A percentile compares a stretch with the other conserved stretches of the same genome.
Conservation (phyloP, 352 stramenopile species). For the Pythium insidiosum region DNA sequence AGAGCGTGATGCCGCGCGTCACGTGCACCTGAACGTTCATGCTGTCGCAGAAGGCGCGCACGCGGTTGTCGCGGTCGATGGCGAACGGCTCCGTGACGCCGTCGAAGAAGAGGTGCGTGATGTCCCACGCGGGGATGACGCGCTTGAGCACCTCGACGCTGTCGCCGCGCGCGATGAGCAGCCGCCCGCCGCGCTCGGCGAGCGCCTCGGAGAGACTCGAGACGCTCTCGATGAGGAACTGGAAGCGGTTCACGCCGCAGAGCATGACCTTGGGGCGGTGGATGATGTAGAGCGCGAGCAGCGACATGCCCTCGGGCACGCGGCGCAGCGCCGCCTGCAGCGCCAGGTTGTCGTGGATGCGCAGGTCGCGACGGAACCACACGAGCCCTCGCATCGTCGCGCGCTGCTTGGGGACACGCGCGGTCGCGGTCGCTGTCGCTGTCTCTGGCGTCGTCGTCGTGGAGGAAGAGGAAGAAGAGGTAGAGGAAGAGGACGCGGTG, state of each 20-base stretch:
- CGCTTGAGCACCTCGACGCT: constrained; percentile 70
- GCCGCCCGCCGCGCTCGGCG: constrained; percentile 39
- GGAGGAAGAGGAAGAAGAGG: not conserved
- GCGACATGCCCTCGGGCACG: constrained; percentile 18
- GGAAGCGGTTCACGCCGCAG: constrained; percentile 72
- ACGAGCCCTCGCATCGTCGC: constrained; percentile 40
- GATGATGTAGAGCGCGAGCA: constrained; percentile 88
- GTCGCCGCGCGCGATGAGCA: constrained; percentile 74
- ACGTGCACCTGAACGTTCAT: constrained; percentile 67
- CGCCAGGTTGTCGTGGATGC: constrained; percentile 95
- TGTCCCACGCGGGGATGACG: constrained; percentile 77
- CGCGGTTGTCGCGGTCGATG: constrained; percentile 60
- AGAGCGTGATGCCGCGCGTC: constrained; percentile 59
- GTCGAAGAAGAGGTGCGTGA: constrained; percentile 90
- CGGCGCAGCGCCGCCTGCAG: constrained; percentile 68
- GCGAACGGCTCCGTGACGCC: constrained; percentile 89
- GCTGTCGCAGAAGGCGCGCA: constrained; percentile 36
- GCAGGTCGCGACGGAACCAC: constrained; percentile 95
- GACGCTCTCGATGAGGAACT: constrained; percentile 93
- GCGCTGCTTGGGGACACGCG: too few species aligned
- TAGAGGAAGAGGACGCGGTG: not conserved
- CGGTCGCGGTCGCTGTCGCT: too few species aligned
- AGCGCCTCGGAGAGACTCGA: constrained; percentile 72
- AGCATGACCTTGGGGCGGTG: constrained; percentile 84
- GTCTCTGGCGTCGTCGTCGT: too few species aligned